Evolutionary conservation across 805 yeast species (phyloP), one percentile per base, ranked within the genome.

Genomic region (Sugiyamaella marilandica): DNA sequence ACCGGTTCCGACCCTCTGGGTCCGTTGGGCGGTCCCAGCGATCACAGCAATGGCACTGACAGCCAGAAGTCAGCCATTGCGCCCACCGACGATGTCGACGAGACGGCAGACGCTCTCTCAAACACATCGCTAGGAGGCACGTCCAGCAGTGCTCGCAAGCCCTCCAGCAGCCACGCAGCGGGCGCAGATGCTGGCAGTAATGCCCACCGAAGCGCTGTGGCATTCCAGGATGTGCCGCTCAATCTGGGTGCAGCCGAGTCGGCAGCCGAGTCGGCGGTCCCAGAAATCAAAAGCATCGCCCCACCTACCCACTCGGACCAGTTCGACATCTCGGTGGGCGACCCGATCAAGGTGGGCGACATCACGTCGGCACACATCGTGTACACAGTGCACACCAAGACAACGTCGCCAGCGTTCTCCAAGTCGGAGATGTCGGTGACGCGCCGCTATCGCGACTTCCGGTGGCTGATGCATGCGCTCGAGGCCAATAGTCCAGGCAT

Each of bases 291-390:
- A 18, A 26, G 32, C 19, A 35, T 34, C 18, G 34, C 21, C 21
- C 39, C 50, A 2, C 47, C 47, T 4, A 56, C 48, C 41, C 43
- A 39, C 9, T 39, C 43, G 19, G 43, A 39, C 19, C 19, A 53
- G 26, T 76, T 87, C 55, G 82, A 79, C 2, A 84, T 91, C 35
- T 69, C 82, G 1, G 96, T 91, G 10, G 92, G 92, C 2, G 97
- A 91, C 66, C 98, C 98, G 0, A 77, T 83, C 59, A 89, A 87
- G 65, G 91, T 94, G 3, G 96, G 97, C 2, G 99, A 94, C 58
- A 70, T 91, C 44, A 83, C 98, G 0, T 80, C 84, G 41, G 86
- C 95, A 1, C 96, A 94, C 66, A 87, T 92, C 1, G 95, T 87
- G 5, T 94, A 92, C 68, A 79, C 85, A 1, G 87, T 94, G 19